These are phyloP conservation scores for Collybia sordida DNA, from an alignment of 768 basidiomycete genomes.

Conservation along the genomic window DNA sequence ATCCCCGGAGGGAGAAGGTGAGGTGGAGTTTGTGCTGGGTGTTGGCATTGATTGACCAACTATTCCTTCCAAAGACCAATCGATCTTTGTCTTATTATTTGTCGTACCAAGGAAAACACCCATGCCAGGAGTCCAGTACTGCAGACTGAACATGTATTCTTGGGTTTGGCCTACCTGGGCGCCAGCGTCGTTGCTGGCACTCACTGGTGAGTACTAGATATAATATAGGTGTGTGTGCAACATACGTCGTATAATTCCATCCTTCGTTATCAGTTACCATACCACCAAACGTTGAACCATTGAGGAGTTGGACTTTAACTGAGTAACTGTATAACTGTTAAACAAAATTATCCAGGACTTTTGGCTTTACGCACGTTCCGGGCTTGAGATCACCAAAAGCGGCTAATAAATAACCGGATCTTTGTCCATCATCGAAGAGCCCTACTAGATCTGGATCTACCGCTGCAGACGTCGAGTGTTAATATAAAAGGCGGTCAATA, in stretches of 20 bases:
- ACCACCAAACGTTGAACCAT: neutral
- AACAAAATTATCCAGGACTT: neutral
- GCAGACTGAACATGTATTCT: neutral
- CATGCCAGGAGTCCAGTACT: neutral
- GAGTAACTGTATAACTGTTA: neutral
- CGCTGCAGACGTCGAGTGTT: too few species aligned
- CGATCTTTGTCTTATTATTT: neutral
- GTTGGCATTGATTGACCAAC: too few species aligned
- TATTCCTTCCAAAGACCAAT: slow-evolving; percentile 3
- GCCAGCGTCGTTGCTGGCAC: neutral
- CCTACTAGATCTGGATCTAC: too few species aligned
- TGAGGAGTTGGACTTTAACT: neutral
- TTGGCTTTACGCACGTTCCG: neutral
- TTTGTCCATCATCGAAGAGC: too few species aligned
- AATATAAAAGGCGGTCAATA: too few species aligned
- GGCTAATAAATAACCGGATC: too few species aligned
- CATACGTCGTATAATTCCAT: slow-evolving; percentile 1
- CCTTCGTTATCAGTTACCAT: slow-evolving; percentile 2
- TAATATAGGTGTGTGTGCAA: neutral
- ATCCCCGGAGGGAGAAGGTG: too few species aligned
- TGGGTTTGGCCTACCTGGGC: neutral
- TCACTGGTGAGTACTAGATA: neutral
- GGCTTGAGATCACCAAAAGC: slow-evolving; percentile 3
- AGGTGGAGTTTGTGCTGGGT: too few species aligned
- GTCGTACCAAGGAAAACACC: slow-evolving; percentile 1